Conservation (phyloP, 2,329 filamentous ascomycete species). For the Cladosporium sp. region DNA sequence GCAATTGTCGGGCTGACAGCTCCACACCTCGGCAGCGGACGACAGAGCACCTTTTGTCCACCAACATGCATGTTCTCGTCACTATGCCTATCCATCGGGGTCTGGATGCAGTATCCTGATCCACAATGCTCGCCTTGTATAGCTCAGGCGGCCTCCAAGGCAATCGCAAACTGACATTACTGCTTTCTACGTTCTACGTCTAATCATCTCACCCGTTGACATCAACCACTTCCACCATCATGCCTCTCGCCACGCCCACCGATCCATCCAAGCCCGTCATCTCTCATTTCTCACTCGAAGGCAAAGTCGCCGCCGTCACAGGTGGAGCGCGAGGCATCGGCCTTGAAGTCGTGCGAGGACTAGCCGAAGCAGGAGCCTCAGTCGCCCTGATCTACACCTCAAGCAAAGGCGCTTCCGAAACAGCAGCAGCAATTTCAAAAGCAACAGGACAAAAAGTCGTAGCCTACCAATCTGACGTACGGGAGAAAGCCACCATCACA, state of each 20-base stretch:
- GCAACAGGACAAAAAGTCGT: conserved; percentile 31
- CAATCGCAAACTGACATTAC: too few relatives aligned
- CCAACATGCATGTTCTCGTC: not conserved
- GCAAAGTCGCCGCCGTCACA: conserved; percentile 34
- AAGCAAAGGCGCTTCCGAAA: conserved; percentile 31
- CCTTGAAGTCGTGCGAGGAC: conserved; percentile 28
- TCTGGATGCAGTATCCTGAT: too few relatives aligned
- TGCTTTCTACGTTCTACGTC: too few relatives aligned
- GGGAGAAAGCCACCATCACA: conserved; percentile 38
- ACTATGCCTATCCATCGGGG: not conserved
- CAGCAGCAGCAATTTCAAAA: conserved; percentile 29
- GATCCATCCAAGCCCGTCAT: conserved; percentile 17
- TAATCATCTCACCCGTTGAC: not conserved
- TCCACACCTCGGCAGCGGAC: conserved; percentile 3
- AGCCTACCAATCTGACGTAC: conserved; percentile 48
- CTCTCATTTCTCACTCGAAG: conserved; percentile 30
- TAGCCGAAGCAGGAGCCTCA: conserved; percentile 39
- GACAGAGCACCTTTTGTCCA: conserved; percentile 3
- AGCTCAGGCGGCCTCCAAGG: too few relatives aligned
- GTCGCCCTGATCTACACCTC: conserved; percentile 43
- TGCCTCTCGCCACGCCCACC: conserved; percentile 23
- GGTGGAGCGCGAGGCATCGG: conserved; percentile 34
- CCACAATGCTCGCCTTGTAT: too few relatives aligned
- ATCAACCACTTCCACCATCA: not conserved
- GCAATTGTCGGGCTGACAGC: not conserved